A percentile compares a stretch with the other conserved stretches of the same genome.
Evolutionary conservation across 148 eudicot species (phyloP).

Genomic region (Cornus florida): DNA sequence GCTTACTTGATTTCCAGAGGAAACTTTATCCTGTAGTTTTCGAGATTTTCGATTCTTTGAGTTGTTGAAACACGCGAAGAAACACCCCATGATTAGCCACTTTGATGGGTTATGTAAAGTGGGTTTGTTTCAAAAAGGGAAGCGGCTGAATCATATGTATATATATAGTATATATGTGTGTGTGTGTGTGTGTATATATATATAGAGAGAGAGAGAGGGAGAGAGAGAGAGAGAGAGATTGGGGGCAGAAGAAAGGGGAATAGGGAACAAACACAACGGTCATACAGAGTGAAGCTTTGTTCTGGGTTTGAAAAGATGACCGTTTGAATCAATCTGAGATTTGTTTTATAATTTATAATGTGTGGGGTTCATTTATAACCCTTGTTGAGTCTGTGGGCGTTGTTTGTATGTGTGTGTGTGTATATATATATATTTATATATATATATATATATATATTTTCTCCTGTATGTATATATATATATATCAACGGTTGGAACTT

Average conservation of each 20-base stretch:
- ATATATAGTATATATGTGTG: too few relatives aligned
- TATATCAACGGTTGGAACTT: too few relatives aligned
- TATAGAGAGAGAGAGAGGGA: neutral
- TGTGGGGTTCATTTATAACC: too few relatives aligned
- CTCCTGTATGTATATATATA: too few relatives aligned
- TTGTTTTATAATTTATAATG: too few relatives aligned
- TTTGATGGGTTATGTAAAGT: neutral
- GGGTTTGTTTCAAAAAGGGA: neutral
- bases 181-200: neutral
- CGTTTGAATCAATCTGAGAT: neutral
- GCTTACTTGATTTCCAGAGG: slow-evolving; percentile 7
- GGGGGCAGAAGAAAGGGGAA: too few relatives aligned
- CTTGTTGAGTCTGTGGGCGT: too few relatives aligned
- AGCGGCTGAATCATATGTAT: neutral
- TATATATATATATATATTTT: too few relatives aligned
- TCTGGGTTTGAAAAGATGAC: neutral
- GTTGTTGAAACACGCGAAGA: slow-evolving; percentile 40
- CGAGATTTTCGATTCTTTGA: slow-evolving; percentile 22
- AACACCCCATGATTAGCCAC: slow-evolving; percentile 42
- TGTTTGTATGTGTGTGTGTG: too few relatives aligned
- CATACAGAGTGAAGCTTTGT: neutral
- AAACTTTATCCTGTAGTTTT: neutral
- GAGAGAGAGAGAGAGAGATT: neutral
- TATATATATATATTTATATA: too few relatives aligned
- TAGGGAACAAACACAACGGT: neutral